Evolutionary conservation across 176 grass and related monocot species (phyloP), one percentile per base, ranked within the genome.

Genomic region (Paspalum vaginatum): DNA sequence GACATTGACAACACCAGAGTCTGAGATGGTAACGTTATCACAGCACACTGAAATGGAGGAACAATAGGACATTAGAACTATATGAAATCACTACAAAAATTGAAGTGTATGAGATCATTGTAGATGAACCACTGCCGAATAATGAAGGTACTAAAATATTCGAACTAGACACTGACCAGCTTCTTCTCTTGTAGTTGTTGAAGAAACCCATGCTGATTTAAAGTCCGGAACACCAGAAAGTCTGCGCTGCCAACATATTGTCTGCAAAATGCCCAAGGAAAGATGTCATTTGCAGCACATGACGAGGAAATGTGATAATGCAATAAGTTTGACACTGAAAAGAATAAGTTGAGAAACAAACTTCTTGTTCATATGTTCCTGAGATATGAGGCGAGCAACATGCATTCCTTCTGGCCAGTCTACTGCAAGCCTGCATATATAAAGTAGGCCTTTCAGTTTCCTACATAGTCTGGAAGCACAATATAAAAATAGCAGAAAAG

Each of bases 1-100:
- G 92, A 89, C 48, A 86, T 81, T 20, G 92, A 93, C 70, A 98
- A 76, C 46, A 98, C 57, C 72, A 98, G 74, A 73, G 92, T 89
- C 75, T 98, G 95, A 40, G 92, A 93, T 79, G 92, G 95, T 39
- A 98, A 78, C n/a, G 88, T 92, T 77, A 98, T 98, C 76, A 98
- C 92, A 11, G 90, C 95, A 82, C 90, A 91, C 92, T 98, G 86
- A 80, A 83, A 87, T 44, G 63, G 18, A 54, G 43, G 47, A 45
- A 3, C 54, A 38, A 42, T 21, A 37, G n/a, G 76, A 65, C 24
- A 74, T 85, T 85, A 81, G 43, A 61, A 68, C 17, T 81, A 48
- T 80, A 82, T 17, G 47, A 50, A 27, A 76, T 27, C 10, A 77
- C 68, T 39, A 13, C 17, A 20, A 11, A 50, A 14, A 61, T 6